Conservation (phyloP, 768 basidiomycete genomes). For the Termitomyces sp. region DNA sequence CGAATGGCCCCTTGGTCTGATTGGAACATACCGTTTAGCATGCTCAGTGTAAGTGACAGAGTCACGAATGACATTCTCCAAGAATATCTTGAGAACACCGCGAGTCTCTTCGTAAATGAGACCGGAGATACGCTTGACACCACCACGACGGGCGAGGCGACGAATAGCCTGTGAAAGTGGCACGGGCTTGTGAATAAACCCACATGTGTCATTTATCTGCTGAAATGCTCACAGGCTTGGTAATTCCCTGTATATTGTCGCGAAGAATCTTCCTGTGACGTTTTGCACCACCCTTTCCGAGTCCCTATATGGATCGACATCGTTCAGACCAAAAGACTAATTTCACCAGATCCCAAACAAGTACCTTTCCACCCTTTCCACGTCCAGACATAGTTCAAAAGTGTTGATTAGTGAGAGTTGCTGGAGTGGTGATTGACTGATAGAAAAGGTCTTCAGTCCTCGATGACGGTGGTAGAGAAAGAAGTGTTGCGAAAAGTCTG, state of each 20-base stretch:
- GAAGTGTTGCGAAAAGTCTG: neutral
- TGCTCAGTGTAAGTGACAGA: constrained; percentile 84
- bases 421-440: neutral
- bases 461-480: constrained; percentile 22
- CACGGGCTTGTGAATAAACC: constrained; percentile 20
- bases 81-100: constrained; percentile 73
- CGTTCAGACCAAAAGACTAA: neutral
- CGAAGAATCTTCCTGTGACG: constrained; percentile 80
- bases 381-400: constrained; percentile 61
- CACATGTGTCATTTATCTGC: neutral
- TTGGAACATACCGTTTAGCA: constrained; percentile 62
- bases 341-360: constrained; percentile 5
- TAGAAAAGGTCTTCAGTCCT: constrained; percentile 9
- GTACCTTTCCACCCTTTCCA: constrained; percentile 74
- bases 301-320: constrained; percentile 45
- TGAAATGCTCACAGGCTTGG: neutral
- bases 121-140: constrained; percentile 76
- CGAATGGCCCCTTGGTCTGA: neutral
- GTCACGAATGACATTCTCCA: constrained; percentile 47
- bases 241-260: constrained; percentile 74
- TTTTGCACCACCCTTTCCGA: constrained; percentile 78
- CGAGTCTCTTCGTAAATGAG: constrained; percentile 82
- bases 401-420: neutral
- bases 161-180: constrained; percentile 60
- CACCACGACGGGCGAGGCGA: constrained; percentile 81